Evolutionary conservation across 352 stramenopile genomes (phyloP), one percentile per base, ranked within the genome.

Genomic region (Pythium periplocum): DNA sequence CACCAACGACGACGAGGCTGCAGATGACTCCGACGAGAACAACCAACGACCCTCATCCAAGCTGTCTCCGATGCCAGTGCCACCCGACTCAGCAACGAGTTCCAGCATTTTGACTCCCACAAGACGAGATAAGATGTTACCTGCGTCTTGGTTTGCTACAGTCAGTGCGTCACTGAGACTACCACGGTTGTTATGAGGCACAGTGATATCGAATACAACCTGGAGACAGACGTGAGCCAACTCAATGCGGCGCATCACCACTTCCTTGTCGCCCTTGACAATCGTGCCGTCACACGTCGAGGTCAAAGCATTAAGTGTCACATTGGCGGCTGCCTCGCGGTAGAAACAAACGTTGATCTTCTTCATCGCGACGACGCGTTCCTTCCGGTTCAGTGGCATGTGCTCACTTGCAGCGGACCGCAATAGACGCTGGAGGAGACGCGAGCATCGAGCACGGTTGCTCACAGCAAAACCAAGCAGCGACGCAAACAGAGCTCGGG

Each of bases 161-260:
- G 37, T 34, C 6, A 85, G 17, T 4, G 73, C 66, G 4, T 62
- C 58, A 17, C 59, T 66, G 6, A 85, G 48, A 26, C 56, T 73
- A 1, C 62, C 69, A 17, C 66, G 45, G 49, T 81, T 74, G 46
- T 75, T 77, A 38, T 77, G 68, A 10, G 66, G 51, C 30, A 88
- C 45, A 8, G 46, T 60, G 3, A 86, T 39, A 26, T 66, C 58
- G 42, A 88, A 88, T 0, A 61, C 55, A 31, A 83, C 47, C n/a
- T 68, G 66, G 61, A 47, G 55, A 39, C 50, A 48, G 10, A 53
- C 34, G 48, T 53, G 48, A 12, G 33, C 34, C 10, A 53, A 35
- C 1, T 9, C 48, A 5, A 44, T 30, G 35, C 33, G 35, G 4
- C 11, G 6, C 48, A 51, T 51, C 4, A 31, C 6, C 6, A 51